Evolutionary conservation across 305 asterid species (phyloP).

Genomic region (Solanum hybrid): DNA sequence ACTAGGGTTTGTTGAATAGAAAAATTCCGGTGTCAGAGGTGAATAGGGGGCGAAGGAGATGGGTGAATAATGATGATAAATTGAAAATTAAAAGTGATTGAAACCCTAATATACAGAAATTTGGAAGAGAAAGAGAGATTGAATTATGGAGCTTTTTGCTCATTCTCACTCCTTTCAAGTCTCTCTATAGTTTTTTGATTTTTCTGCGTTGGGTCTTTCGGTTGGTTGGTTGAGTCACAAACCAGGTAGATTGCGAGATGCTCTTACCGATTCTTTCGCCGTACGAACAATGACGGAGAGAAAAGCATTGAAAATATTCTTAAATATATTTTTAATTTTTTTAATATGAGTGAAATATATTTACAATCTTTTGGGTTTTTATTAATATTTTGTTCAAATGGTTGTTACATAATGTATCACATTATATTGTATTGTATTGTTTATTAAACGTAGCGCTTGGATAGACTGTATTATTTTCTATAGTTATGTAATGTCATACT

Average conservation of each 20-base stretch:
- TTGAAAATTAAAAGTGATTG: background rate
- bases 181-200: background rate
- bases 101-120: background rate
- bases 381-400: no score
- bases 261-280: background rate
- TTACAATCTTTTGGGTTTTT: no score
- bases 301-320: no score
- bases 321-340: no score
- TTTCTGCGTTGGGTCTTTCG: background rate
- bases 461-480: no score
- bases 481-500: background rate
- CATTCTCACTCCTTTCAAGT: background rate
- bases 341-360: no score
- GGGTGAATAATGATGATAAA: background rate
- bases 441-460: background rate
- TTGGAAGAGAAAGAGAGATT: background rate
- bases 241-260: background rate
- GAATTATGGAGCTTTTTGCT: background rate
- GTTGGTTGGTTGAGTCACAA: background rate
- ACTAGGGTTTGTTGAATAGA: background rate
- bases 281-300: no score
- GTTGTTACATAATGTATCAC: no score
- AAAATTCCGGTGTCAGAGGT: background rate
- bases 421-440: background rate
- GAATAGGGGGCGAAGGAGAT: background rate